Base-by-base conservation (phyloP, 805 yeast species). In the Hanseniaspora mollemarum region DNA sequence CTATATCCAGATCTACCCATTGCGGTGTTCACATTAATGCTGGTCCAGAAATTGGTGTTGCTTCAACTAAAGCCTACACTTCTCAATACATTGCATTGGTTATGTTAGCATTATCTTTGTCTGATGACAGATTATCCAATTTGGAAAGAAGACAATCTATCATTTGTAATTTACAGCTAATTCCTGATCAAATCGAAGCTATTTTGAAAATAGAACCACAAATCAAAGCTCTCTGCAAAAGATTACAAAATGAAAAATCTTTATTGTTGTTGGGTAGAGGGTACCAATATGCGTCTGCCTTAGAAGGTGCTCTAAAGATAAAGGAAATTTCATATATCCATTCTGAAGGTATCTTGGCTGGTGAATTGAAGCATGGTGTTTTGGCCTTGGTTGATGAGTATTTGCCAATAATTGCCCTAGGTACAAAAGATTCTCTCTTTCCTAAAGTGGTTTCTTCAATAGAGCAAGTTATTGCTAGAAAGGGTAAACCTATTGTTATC, bases 21-120 rank as follows among this genome's bases (percentile, higher is more conserved):
- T 92, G 98, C 74, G 99, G 99, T 78, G 96, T 92, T 52, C 99
- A 92, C 67, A 88, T 92, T 66, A 92, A 92, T 65, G 98, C 98
- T 44, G 99, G 99, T 57, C 98, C 98, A 42, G 99, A 92, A 71
- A 92, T 92, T 57, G 97, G 98, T 68, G 99, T 92, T 59, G 99
- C 99, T 10, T 87, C 96, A 12, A 92, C 99, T 43, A 92, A 92
- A 71, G 98, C 98, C 26, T 92, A 92, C 72, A 92, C 99, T 7
- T 92, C 99, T 10, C 99, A 92, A 68, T 92, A 80, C 67, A 88
- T 94, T 67, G 97, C 98, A 0, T 73, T 92, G 56, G 96, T 90
- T 4, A 87, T 92, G 96, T 76, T 92, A 71, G 97, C 97, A 0
- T 75, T 92, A 50, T 86, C 90, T n/a, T 75, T 92, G 56, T 85